Percentiles rank a stretch among this genome's conserved stretches.
phyloP scores from a whole-genome alignment of 1,284 basidiomycete species.

The Rhodotorula sp. region DNA sequence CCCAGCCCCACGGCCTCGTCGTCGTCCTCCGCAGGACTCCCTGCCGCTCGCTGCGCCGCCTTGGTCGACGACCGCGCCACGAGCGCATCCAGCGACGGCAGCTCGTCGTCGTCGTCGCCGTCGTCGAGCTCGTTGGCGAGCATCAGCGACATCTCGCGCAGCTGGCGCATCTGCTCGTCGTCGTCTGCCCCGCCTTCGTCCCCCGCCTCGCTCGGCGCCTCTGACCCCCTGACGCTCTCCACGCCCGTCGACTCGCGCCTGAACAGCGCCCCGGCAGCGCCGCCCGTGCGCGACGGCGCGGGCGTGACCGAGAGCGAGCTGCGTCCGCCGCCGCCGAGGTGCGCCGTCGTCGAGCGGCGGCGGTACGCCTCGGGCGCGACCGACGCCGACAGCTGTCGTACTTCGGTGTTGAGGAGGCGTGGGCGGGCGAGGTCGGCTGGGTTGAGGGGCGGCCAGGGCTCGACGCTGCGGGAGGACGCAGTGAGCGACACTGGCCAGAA shows the following conservation, averaged over 20 bases:
- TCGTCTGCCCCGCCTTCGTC: neutral
- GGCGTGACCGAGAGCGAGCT: conserved; percentile 22
- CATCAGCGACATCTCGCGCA: conserved; percentile 1
- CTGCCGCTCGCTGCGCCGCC: no score
- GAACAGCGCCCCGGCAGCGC: conserved; percentile 3
- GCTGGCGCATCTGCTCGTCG: conserved; percentile 1
- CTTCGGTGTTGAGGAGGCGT: conserved; percentile 10
- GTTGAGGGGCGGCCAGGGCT: conserved; percentile 36
- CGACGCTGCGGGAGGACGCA: conserved; percentile 21
- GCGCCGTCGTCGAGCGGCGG: neutral
- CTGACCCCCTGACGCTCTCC: conserved; percentile 6
- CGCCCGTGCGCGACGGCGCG: neutral
- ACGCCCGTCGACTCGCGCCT: conserved; percentile 11
- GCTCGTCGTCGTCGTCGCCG: conserved; percentile 8
- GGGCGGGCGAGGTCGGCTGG: conserved; percentile 9
- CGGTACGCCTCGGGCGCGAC: conserved; percentile 26
- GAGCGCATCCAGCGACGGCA: conserved; percentile 8
- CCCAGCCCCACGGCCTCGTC: no score
- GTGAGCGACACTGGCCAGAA: no score
- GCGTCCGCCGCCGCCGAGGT: neutral
- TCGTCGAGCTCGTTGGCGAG: conserved; percentile 3
- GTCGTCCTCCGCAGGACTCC: no score
- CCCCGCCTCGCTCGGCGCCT: neutral
- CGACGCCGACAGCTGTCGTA: conserved; percentile 28
- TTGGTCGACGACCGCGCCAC: neutral